Evolutionary conservation across 768 basidiomycete species (phyloP), one percentile per base, ranked within the genome.

Genomic region (Kwoniella sp.): DNA sequence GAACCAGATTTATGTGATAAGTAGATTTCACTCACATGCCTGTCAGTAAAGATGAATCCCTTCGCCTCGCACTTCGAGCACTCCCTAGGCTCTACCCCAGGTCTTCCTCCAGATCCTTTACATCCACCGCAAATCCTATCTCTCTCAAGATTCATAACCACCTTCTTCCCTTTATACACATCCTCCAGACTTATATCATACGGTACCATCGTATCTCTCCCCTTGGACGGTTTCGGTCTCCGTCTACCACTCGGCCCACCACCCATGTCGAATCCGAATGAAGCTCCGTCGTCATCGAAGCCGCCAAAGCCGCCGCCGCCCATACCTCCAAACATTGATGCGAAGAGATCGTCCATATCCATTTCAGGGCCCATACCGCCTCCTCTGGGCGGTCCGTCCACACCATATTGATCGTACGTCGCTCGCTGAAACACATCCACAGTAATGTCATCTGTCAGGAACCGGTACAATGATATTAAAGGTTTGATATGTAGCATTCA

Each of bases 121-220:
- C 95, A 98, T 13, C 82, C 80, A 15, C 83, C 83, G 79, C 95
- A 97, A 1, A 90, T 81, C 9, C 88, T 81, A 75, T 92, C 88
- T 72, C 91, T 88, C 80, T 95, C 92, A 83, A 96, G 86, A 70
- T 87, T 90, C 83, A 97, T 87, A 76, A 88, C 90, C 60, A 93
- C 88, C 10, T 85, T 85, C 80, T 93, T 94, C 29, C 94, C 95
- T 60, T 89, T 90, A 81, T 92, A 97, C 22, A 94, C 82, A 77
- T 98, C 94, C 80, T 96, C 94, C 29, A 98, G 83, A 4, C 90
- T 88, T 57, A 95, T 90, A 44, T 90, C 85, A 77, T 94, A 89
- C 2, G 59, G 25, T 19, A 72, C 72, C 19, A 54, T 48, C 19
- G 69, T 71, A 58, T 66, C 71, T 55, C 55, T 61, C 36, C 69